Evolutionary conservation across 768 basidiomycete species (phyloP).

Genomic region (Russula emetica): DNA sequence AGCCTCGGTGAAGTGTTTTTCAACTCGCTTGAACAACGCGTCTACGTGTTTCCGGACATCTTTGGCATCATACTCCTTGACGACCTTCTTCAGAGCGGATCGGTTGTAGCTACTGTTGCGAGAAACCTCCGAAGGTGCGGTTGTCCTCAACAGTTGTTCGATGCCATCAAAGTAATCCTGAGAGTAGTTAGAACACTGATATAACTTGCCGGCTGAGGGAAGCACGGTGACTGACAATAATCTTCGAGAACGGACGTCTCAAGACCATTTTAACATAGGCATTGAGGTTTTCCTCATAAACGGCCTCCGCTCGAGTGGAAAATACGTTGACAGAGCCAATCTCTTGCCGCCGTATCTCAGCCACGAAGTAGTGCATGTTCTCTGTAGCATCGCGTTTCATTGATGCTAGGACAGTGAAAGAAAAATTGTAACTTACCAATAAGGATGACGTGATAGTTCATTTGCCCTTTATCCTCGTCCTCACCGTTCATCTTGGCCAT

Average conservation of each 20-base stretch:
- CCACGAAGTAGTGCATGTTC: slow-evolving; percentile 93
- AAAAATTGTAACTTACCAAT: slow-evolving; percentile 60
- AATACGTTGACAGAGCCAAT: slow-evolving; percentile 59
- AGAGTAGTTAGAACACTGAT: slow-evolving; percentile 3
- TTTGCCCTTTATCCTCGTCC: slow-evolving; percentile 91
- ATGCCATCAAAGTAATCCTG: slow-evolving; percentile 95
- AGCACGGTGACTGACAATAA: slow-evolving; percentile 47
- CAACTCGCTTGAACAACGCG: slow-evolving; percentile 81
- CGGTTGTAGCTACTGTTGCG: slow-evolving; percentile 73
- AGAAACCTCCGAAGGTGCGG: slow-evolving; percentile 70
- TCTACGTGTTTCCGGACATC: slow-evolving; percentile 89
- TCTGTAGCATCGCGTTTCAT: slow-evolving; percentile 44
- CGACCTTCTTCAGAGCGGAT: slow-evolving; percentile 71
- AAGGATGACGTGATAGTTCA: slow-evolving; percentile 93
- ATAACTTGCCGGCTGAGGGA: background rate
- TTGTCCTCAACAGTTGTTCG: slow-evolving; percentile 79
- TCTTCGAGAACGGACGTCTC: slow-evolving; percentile 77
- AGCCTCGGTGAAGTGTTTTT: slow-evolving; percentile 91
- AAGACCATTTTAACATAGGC: slow-evolving; percentile 87
- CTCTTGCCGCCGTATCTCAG: slow-evolving; percentile 71
- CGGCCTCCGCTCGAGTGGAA: slow-evolving; percentile 65
- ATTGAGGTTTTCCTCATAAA: slow-evolving; percentile 85
- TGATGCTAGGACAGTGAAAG: background rate
- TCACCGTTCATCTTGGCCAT: slow-evolving; percentile 95
- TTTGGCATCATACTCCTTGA: slow-evolving; percentile 82